A percentile compares a stretch with the other conserved stretches of the same genome.
Evolutionary conservation across 139 green algal genomes (phyloP).

Genomic region (Picochlorum costavermella): DNA sequence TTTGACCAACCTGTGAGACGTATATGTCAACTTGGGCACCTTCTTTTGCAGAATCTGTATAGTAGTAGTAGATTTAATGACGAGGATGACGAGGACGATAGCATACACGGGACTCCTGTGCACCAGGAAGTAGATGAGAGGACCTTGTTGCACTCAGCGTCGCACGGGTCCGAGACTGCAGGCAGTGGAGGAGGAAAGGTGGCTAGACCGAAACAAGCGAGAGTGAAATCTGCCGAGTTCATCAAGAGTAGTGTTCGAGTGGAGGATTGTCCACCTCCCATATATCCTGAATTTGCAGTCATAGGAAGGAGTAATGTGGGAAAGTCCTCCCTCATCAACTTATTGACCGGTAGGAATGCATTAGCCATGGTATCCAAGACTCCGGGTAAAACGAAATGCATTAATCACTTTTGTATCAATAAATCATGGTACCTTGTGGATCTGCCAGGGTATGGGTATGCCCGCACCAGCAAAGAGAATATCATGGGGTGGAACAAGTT

Average conservation of each 20-base stretch:
- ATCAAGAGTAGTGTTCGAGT: slow-evolving; percentile 62
- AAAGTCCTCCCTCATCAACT: slow-evolving; percentile 95
- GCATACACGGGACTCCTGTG: not conserved
- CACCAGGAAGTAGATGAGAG: slow-evolving; percentile 7
- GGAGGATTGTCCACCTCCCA: slow-evolving; percentile 53
- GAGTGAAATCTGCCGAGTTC: slow-evolving; percentile 44
- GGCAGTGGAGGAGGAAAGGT: slow-evolving; percentile 7
- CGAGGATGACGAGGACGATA: slow-evolving; percentile 14
- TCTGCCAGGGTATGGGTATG: slow-evolving; percentile 88
- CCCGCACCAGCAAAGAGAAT: slow-evolving; percentile 36
- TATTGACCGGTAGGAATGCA: slow-evolving; percentile 63
- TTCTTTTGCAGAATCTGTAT: slow-evolving; percentile 17
- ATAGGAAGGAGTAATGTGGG: slow-evolving; percentile 95
- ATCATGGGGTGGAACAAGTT: slow-evolving; percentile 74
- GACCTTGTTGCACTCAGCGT: not conserved
- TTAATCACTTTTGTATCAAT: slow-evolving; percentile 98
- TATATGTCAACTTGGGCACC: too few relatives aligned
- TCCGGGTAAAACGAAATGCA: slow-evolving; percentile 88
- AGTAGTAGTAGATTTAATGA: slow-evolving; percentile 28
- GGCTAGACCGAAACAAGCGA: not conserved
- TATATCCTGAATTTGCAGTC: slow-evolving; percentile 85
- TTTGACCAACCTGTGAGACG: too few relatives aligned
- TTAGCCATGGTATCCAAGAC: slow-evolving; percentile 88
- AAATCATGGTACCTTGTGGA: slow-evolving; percentile 90
- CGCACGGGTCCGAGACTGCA: not conserved